phyloP scores from a whole-genome alignment of 2,329 filamentous ascomycete species.

The Pseudogymnoascus sp. region DNA sequence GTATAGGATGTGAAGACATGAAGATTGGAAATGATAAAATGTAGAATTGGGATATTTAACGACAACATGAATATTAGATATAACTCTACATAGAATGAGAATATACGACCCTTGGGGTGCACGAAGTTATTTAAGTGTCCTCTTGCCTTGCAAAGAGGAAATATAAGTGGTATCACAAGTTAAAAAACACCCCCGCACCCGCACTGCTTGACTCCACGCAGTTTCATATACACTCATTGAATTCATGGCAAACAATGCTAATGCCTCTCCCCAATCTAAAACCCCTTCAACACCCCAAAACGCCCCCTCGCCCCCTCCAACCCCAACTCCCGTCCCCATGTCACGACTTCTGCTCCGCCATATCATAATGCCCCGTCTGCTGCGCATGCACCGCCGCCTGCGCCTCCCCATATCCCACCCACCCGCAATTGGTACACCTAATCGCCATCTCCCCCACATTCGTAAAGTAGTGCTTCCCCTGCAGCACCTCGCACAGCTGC shows the following conservation, averaged over 20 bases:
- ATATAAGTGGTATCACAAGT: background rate
- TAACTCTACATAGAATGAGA: background rate
- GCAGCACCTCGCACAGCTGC: constrained; percentile 56
- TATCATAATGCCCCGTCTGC: constrained; percentile 49
- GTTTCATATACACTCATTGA: too few relatives aligned
- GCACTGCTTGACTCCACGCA: background rate
- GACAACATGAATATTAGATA: background rate
- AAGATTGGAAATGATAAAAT: background rate
- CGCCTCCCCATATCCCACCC: constrained; percentile 57
- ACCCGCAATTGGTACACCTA: constrained; percentile 65
- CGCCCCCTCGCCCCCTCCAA: background rate
- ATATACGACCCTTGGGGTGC: background rate
- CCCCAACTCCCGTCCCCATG: too few relatives aligned
- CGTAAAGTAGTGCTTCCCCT: constrained; percentile 74
- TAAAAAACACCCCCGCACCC: background rate
- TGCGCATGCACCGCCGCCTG: constrained; percentile 55
- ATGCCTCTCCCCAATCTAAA: too few relatives aligned
- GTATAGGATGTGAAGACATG: background rate
- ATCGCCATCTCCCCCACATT: constrained; percentile 75
- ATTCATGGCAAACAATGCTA: too few relatives aligned
- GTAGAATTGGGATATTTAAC: background rate
- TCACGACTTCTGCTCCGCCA: constrained; percentile 35
- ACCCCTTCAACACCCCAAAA: too few relatives aligned
- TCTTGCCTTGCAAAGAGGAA: background rate
- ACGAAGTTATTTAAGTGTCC: background rate